These are phyloP conservation scores for Aurinia saxatilis DNA, from an alignment of 345 rosid species.

Conservation along the genomic window DNA sequence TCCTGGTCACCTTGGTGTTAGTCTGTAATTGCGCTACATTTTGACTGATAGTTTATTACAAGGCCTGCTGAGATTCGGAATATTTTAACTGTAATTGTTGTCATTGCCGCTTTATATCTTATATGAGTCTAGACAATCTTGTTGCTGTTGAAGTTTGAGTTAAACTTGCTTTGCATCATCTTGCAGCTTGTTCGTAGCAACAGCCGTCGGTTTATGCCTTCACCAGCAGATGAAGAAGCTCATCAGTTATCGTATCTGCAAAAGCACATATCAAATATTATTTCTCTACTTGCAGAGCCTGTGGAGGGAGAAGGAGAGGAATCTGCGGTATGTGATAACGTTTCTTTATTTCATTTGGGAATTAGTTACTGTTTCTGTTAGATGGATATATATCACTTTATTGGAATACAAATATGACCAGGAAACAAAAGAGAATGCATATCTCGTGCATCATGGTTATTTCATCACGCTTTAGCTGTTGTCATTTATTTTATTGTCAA, in stretches of 20 bases:
- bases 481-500: not conserved
- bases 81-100: not conserved
- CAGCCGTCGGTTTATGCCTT: slow-evolving; percentile 90
- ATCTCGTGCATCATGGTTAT: slow-evolving; percentile 5
- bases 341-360: slow-evolving; percentile 7
- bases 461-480: not conserved
- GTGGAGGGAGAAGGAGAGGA: slow-evolving; percentile 80
- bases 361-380: not conserved
- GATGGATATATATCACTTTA: not conserved
- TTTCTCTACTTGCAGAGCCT: slow-evolving; percentile 80
- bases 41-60: not conserved
- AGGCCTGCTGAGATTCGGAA: not conserved
- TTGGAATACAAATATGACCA: not conserved
- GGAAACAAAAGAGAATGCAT: not conserved
- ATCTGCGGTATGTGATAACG: slow-evolving; percentile 55
- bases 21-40: not conserved
- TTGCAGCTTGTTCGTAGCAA: slow-evolving; percentile 94
- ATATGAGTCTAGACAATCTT: not conserved
- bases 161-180: slow-evolving; percentile 11
- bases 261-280: slow-evolving; percentile 79
- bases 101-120: not conserved
- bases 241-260: slow-evolving; percentile 92
- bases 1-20: not conserved
- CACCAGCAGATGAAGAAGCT: slow-evolving; percentile 93
- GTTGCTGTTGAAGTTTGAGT: not conserved